These are phyloP conservation scores for Panaeolus papilionaceus DNA, from an alignment of 768 basidiomycete species.

Conservation along the genomic window DNA sequence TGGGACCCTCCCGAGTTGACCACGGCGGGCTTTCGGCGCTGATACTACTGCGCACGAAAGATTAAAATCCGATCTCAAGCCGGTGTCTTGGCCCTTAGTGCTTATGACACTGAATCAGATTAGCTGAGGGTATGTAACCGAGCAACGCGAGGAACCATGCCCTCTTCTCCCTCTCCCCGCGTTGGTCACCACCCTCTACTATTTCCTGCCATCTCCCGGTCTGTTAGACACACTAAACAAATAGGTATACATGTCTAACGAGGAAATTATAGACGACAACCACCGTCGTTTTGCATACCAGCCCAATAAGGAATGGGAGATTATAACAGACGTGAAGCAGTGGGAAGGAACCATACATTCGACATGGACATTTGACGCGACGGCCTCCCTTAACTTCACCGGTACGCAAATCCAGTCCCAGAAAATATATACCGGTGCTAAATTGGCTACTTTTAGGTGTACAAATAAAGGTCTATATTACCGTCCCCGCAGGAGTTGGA, in stretches of 20 bases:
- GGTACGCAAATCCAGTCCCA: constrained; percentile 1
- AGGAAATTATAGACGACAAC: constrained; percentile 20
- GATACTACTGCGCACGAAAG: no score
- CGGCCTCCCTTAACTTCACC: constrained; percentile 12
- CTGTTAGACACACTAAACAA: no score
- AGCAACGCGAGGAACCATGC: no score
- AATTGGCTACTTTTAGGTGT: not conserved
- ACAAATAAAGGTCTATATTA: constrained; percentile 16
- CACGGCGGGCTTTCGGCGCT: no score
- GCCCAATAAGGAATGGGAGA: constrained; percentile 13
- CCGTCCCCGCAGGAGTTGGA: constrained; percentile 16
- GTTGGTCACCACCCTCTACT: no score
- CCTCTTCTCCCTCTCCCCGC: no score
- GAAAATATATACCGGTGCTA: not conserved
- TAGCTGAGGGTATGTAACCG: no score
- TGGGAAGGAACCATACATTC: constrained; percentile 18
- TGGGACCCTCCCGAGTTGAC: no score
- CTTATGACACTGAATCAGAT: no score
- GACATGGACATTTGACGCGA: constrained; percentile 20
- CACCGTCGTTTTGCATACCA: constrained; percentile 16
- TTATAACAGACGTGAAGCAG: constrained; percentile 8
- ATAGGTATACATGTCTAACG: not conserved
- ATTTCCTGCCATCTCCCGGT: no score
- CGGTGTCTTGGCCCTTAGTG: no score
- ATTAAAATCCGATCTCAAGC: no score